Evolutionary conservation across 331 rosid species (phyloP), one percentile per base, ranked within the genome.

Genomic region (Phaseolus coccineus): DNA sequence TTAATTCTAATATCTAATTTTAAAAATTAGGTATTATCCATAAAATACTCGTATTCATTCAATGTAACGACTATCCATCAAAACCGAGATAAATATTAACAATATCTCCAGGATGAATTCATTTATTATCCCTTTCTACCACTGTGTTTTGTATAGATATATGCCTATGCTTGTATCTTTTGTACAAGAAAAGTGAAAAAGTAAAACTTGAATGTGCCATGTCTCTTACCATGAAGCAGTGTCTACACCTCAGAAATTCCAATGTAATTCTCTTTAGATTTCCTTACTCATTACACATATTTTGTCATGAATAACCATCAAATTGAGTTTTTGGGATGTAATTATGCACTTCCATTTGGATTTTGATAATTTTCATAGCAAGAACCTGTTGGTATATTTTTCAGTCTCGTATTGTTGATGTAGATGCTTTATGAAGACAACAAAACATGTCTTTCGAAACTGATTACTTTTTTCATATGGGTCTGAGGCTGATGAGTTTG

Each of bases 211-310:
- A 44, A 27, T 13, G 3, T 73, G 40, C 16, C 59, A 27, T 65
- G 56, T 65, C 73, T 35, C 69, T 11, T 12, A 66, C 47, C 73
- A 84, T 84, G 83, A 55, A 66, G 69, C 27, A 1, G 13, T 25
- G 47, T 72, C 56, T 22, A 11, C 11, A 30, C 3, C 28, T 66
- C 8, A 22, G 39, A 66, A 71, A 35, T 74, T 77, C 69, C 69
- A 5, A 63, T 1, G 84, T 84, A 84, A 63, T 71, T 74, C 2
- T 76, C 40, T 52, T 16, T 0, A 19, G 2, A 3, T 46, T 39
- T 51, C 46, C 62, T 31, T 31, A 11, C 72, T 3, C 22, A 8
- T 9, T 27, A 42, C 47, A 9, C 47, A 42, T 35, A 35, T 2
- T 61, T 19, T 19, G 77, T 50, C 30, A 5, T 33, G 24, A 42